Evolutionary conservation across 495 filamentous ascomycete genomes (phyloP).

Genomic region (Aeminium ludgeri): DNA sequence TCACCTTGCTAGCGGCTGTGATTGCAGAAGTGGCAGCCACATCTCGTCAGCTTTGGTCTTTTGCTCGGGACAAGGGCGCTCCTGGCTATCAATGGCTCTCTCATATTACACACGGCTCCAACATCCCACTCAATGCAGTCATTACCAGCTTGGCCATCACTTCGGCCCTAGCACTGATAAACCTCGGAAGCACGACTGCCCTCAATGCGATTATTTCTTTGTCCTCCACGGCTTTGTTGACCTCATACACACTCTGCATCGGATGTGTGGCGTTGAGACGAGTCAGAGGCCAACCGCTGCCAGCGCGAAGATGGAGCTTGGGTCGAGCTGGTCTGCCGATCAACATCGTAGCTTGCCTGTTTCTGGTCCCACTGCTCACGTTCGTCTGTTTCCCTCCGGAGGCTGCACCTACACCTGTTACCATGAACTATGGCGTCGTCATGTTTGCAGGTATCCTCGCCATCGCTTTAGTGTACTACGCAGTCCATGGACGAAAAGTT

Average conservation of each 20-base stretch:
- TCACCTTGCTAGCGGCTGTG: background rate
- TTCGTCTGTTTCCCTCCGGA: background rate
- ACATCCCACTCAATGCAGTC: slow-evolving; percentile 14
- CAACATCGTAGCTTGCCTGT: slow-evolving; percentile 1
- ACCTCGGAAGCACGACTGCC: slow-evolving; percentile 11
- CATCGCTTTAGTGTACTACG: background rate
- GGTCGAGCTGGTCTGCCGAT: background rate
- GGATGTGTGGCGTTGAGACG: slow-evolving; percentile 1
- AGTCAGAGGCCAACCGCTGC: slow-evolving; percentile 18
- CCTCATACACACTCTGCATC: slow-evolving; percentile 15
- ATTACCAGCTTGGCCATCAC: slow-evolving; percentile 8
- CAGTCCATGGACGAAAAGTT: background rate
- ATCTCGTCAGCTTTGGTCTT: slow-evolving; percentile 10
- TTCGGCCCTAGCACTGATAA: slow-evolving; percentile 12
- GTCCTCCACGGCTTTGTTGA: slow-evolving; percentile 3
- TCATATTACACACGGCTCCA: slow-evolving; percentile 5
- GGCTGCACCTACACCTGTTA: background rate
- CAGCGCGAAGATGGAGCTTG: slow-evolving; percentile 17
- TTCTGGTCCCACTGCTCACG: slow-evolving; percentile 2
- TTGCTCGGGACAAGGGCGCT: slow-evolving; percentile 14
- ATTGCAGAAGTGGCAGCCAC: slow-evolving; percentile 10
- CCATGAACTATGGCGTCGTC: slow-evolving; percentile 12
- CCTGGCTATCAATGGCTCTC: slow-evolving; percentile 8
- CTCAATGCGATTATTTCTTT: slow-evolving; percentile 16
- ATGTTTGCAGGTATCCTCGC: slow-evolving; percentile 5